Conservation (phyloP, 257 asterid species). For the Anisodus tanguticus region DNA sequence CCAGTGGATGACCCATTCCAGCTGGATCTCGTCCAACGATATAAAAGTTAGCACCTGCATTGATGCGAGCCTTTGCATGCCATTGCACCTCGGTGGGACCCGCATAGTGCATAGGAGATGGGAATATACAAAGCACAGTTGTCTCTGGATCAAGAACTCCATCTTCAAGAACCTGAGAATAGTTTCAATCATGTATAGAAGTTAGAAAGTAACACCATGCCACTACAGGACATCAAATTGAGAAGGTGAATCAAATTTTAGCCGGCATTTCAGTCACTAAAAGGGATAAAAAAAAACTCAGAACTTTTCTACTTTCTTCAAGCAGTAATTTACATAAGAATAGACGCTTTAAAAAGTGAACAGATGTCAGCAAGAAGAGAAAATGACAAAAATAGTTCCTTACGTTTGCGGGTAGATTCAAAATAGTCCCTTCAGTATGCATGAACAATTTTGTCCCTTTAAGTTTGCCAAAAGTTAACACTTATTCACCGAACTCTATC, state of each 20-base stretch:
- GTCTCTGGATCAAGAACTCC: conserved; percentile 93
- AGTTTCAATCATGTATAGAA: not conserved
- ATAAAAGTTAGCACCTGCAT: conserved; percentile 93
- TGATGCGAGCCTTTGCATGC: conserved; percentile 96
- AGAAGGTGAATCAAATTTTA: too few species aligned
- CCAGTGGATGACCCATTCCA: conserved; percentile 90
- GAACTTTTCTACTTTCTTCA: too few species aligned
- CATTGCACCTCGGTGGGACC: conserved; percentile 98
- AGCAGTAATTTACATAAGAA: not conserved
- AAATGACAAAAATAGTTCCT: too few species aligned
- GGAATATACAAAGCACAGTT: conserved; percentile 91
- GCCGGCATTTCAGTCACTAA: too few species aligned
- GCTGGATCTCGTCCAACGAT: conserved; percentile 96
- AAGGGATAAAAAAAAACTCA: too few species aligned
- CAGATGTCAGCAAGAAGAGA: too few species aligned
- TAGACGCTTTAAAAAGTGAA: not conserved
- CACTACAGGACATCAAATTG: not conserved
- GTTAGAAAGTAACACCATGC: not conserved
- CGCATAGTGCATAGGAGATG: conserved; percentile 97
- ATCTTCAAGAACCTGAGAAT: conserved; percentile 78
- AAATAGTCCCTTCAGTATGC: too few species aligned
- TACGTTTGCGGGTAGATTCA: too few species aligned
- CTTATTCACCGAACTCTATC: too few species aligned
- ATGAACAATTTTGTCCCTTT: too few species aligned
- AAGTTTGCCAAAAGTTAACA: too few species aligned